Conservation (phyloP, 1,139 yeast genomes). For the Candida neerlandica region DNA sequence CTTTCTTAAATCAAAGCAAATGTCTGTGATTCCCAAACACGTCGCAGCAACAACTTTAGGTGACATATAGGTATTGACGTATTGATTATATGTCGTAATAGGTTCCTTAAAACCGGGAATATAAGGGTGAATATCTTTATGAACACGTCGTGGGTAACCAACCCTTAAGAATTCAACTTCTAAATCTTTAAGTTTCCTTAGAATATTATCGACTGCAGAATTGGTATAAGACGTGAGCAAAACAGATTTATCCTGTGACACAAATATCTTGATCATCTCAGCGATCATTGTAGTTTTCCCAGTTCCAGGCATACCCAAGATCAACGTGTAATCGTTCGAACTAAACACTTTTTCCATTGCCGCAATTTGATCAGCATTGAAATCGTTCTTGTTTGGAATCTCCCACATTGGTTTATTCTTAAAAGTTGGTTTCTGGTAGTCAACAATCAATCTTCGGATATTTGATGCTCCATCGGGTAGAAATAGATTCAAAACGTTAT, state of each 20-base stretch:
- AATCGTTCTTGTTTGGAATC: constrained; percentile 2
- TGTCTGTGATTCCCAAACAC: constrained; percentile 74
- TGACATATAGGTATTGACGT: constrained; percentile 45
- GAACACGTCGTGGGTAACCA: constrained; percentile 62
- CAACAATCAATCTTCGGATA: constrained; percentile 65
- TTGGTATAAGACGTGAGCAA: constrained; percentile 88
- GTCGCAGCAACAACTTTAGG: constrained; percentile 88
- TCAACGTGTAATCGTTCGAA: constrained; percentile 74
- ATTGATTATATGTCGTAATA: constrained; percentile 48
- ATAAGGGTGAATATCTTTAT: constrained; percentile 58
- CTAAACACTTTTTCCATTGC: constrained; percentile 70
- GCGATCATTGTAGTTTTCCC: constrained; percentile 96
- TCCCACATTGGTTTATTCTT: neutral
- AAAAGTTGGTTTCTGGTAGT: constrained; percentile 41
- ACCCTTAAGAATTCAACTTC: constrained; percentile 55
- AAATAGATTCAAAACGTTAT: constrained; percentile 70
- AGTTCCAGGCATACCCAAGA: constrained; percentile 98
- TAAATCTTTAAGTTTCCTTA: constrained; percentile 62
- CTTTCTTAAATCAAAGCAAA: constrained; percentile 55
- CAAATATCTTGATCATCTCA: constrained; percentile 64
- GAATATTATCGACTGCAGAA: constrained; percentile 92
- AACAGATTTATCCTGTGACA: constrained; percentile 63
- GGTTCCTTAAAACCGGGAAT: constrained; percentile 48
- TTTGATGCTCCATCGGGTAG: constrained; percentile 53
- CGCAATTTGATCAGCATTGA: constrained; percentile 64